These are phyloP conservation scores for Mortierella sp. DNA, from an alignment of 371 early-diverging fungal species.

Conservation along the genomic window DNA sequence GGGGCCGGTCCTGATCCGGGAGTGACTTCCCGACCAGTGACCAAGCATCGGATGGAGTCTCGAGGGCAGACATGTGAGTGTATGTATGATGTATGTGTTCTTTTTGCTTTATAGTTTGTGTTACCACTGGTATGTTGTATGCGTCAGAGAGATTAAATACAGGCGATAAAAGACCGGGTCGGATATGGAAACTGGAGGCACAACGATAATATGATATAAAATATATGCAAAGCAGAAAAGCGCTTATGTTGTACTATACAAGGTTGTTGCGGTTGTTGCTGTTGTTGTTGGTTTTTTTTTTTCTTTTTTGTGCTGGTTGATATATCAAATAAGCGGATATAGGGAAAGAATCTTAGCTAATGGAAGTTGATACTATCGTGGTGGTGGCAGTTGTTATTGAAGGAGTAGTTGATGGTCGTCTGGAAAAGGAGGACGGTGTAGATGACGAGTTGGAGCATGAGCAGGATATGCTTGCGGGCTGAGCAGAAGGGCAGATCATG, in stretches of 20 bases:
- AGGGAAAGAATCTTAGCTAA: neutral
- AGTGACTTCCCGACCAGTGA: slow-evolving; percentile 16
- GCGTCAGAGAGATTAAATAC: neutral
- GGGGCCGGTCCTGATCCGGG: slow-evolving; percentile 10
- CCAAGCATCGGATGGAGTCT: slow-evolving; percentile 22
- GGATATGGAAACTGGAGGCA: neutral
- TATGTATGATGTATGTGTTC: neutral
- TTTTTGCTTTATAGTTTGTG: slow-evolving; percentile 1
- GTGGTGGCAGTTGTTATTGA: neutral
- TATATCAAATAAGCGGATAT: neutral
- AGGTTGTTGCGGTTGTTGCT: neutral
- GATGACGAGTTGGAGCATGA: slow-evolving; percentile 7
- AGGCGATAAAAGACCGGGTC: neutral
- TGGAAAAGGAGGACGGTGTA: neutral
- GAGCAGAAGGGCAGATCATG: slow-evolving; percentile 38
- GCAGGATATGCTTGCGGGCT: slow-evolving; percentile 35
- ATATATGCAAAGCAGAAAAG: neutral
- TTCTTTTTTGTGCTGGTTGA: neutral
- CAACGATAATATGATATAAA: neutral
- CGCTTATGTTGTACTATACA: neutral
- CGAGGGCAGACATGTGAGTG: slow-evolving; percentile 15
- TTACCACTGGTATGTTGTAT: neutral
- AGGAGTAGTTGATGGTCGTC: neutral
- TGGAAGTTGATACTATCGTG: neutral
- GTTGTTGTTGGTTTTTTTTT: neutral